phyloP scores from a whole-genome alignment of 768 basidiomycete genomes.

The Rhizopogon roseolus region DNA sequence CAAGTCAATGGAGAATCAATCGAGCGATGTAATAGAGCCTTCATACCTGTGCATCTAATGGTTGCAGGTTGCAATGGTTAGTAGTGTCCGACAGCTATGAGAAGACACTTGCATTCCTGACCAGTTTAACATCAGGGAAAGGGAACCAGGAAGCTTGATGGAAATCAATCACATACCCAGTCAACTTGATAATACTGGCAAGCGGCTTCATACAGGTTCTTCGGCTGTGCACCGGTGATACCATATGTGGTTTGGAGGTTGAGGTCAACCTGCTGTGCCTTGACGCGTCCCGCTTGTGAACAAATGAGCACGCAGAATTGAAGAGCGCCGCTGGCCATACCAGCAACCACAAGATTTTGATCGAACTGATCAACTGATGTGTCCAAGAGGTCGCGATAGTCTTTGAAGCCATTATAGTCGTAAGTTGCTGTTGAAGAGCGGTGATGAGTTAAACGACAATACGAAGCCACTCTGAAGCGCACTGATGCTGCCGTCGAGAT shows the following conservation, averaged over 20 bases:
- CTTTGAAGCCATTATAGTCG: constrained; percentile 43
- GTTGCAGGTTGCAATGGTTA: background rate
- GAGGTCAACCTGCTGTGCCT: constrained; percentile 45
- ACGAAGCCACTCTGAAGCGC: constrained; percentile 13
- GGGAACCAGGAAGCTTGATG: background rate
- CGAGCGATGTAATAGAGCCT: background rate
- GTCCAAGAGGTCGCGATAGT: constrained; percentile 44
- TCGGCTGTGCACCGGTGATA: constrained; percentile 41
- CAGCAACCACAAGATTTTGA: constrained; percentile 39
- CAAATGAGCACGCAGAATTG: background rate
- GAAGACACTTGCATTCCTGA: constrained; percentile 23
- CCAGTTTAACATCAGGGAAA: constrained; percentile 2
- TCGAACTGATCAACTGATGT: constrained; percentile 35
- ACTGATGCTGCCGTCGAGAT: constrained; percentile 42
- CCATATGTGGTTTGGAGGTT: constrained; percentile 52
- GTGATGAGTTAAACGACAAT: background rate
- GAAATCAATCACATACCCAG: constrained; percentile 18
- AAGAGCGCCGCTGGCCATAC: constrained; percentile 21
- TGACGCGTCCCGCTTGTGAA: constrained; percentile 38
- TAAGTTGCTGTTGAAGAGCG: constrained; percentile 40
- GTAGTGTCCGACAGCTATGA: constrained; percentile 1
- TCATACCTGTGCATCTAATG: constrained; percentile 24
- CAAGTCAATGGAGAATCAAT: constrained; percentile 29
- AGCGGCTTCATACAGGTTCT: constrained; percentile 41
- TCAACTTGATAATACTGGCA: constrained; percentile 56